Evolutionary conservation across 2,329 filamentous ascomycete genomes (phyloP).

Genomic region (Talaromyces sp.): DNA sequence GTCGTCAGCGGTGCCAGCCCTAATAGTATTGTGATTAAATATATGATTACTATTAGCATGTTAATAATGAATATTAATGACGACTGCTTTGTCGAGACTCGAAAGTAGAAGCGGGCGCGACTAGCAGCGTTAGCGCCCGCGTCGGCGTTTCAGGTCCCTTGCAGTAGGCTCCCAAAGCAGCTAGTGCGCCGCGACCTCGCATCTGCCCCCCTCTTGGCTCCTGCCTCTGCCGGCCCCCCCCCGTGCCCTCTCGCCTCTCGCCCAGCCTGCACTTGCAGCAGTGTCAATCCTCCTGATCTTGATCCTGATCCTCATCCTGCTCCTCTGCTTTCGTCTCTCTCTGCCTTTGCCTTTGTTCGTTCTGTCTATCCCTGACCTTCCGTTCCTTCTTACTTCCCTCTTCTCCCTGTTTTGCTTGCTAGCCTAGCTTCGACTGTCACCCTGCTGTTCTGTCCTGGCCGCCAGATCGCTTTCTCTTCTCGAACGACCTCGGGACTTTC

Average conservation of each 20-base stretch:
- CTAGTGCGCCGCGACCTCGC: background rate
- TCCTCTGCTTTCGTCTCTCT: background rate
- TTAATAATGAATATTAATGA: background rate
- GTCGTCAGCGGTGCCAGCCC: background rate
- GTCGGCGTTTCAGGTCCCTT: constrained; percentile 11
- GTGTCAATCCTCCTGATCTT: background rate
- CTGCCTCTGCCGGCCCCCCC: background rate
- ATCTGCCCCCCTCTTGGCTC: background rate
- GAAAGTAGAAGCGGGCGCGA: background rate
- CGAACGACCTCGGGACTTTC: background rate
- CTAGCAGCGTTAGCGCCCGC: background rate
- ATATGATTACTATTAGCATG: no score
- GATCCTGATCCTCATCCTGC: background rate
- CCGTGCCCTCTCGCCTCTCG: no score
- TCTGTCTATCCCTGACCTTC: background rate
- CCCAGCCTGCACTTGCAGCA: background rate
- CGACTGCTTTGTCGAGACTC: background rate
- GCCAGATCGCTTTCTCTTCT: background rate
- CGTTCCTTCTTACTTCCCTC: constrained; percentile 2
- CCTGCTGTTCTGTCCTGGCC: background rate
- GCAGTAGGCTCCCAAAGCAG: constrained; percentile 3
- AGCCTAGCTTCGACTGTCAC: background rate
- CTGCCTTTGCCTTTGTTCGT: background rate
- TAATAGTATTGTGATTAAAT: background rate
- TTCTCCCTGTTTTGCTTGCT: background rate